These are phyloP conservation scores for Lactarius sanguifluus DNA, from an alignment of 768 basidiomycete species.

Conservation along the genomic window DNA sequence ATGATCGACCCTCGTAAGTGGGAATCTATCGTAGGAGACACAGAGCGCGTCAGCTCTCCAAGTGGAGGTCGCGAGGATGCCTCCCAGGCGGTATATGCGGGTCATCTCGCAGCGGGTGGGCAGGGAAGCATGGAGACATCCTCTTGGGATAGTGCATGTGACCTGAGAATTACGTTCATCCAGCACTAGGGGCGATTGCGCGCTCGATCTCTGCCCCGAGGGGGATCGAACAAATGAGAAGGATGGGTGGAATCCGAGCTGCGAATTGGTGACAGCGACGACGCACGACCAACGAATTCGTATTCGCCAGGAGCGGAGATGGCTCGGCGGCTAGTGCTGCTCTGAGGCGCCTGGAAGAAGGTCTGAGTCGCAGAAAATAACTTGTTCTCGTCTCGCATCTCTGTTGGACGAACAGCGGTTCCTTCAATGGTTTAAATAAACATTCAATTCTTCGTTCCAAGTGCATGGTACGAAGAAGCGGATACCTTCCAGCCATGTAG, in stretches of 20 bases:
- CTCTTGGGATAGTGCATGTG: conserved; percentile 25
- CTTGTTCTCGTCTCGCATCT: conserved; percentile 74
- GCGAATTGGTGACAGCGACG: conserved; percentile 3
- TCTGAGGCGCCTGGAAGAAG: conserved; percentile 62
- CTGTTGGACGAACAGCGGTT: conserved; percentile 37
- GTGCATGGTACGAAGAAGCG: conserved; percentile 18
- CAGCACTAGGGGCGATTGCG: conserved; percentile 33
- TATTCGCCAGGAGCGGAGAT: conserved; percentile 44
- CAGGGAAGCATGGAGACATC: not conserved
- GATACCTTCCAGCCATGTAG: conserved; percentile 85
- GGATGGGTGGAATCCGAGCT: not conserved
- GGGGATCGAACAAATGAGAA: not conserved
- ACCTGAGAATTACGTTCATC: conserved; percentile 34
- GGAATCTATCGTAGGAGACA: conserved; percentile 2
- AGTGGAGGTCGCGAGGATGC: not conserved
- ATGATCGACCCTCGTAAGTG: conserved; percentile 10
- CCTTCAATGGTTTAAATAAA: conserved; percentile 42
- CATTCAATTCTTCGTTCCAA: conserved; percentile 38
- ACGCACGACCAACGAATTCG: conserved; percentile 38
- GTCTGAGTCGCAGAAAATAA: conserved; percentile 69
- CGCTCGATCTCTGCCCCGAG: conserved; percentile 28
- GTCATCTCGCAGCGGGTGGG: not conserved
- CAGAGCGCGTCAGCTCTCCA: not conserved
- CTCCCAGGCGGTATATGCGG: not conserved
- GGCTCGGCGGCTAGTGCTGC: conserved; percentile 45